phyloP scores from a whole-genome alignment of 768 basidiomycete genomes.

The Russula virescens region DNA sequence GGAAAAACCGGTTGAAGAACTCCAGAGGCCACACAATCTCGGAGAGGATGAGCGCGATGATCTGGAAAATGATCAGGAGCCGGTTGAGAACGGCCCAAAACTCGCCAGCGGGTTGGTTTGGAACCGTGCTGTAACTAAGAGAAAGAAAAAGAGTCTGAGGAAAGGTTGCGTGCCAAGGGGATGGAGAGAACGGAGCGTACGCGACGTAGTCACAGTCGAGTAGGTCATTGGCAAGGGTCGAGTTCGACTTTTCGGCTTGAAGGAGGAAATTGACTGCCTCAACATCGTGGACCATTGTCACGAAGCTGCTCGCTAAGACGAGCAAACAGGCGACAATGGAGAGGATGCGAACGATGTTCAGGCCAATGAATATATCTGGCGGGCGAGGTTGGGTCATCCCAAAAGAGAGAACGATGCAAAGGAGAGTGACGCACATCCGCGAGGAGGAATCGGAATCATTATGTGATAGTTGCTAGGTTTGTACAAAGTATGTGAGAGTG shows the following conservation, averaged over 20 bases:
- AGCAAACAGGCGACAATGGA: constrained; percentile 23
- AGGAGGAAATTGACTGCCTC: constrained; percentile 22
- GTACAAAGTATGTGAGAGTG: neutral
- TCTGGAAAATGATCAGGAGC: constrained; percentile 81
- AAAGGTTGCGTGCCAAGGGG: neutral
- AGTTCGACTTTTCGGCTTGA: constrained; percentile 17
- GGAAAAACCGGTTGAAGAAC: constrained; percentile 82
- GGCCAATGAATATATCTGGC: constrained; percentile 23
- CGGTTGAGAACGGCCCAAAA: constrained; percentile 91
- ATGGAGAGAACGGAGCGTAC: neutral
- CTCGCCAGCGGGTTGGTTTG: constrained; percentile 82
- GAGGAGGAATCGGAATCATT: constrained; percentile 25
- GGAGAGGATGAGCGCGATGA: constrained; percentile 71
- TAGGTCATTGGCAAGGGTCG: constrained; percentile 4
- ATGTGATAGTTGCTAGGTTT: constrained; percentile 7
- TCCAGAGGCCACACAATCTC: constrained; percentile 75
- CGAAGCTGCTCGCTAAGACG: constrained; percentile 23
- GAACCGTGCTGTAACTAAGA: constrained; percentile 67
- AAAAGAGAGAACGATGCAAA: neutral
- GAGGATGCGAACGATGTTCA: constrained; percentile 19
- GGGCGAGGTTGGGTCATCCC: neutral
- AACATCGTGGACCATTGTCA: constrained; percentile 23
- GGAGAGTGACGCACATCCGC: constrained; percentile 19
- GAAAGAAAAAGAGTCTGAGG: constrained; percentile 28
- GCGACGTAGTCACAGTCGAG: constrained; percentile 20